These are phyloP conservation scores for Aspergillus asperescens DNA, from an alignment of 495 filamentous ascomycete genomes.

Conservation along the genomic window DNA sequence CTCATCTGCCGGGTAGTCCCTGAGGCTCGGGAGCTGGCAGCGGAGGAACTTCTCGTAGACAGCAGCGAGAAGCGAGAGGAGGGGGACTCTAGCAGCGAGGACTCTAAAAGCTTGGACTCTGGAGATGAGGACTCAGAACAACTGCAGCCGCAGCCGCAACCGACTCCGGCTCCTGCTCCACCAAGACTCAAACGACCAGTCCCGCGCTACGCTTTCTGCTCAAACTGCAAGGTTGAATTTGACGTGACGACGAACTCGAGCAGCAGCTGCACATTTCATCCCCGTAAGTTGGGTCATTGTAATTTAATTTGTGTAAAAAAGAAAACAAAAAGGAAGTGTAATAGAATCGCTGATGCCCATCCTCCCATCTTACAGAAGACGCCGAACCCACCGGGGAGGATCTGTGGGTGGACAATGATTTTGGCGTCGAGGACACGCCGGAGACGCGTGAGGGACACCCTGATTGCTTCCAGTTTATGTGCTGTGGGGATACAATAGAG, in stretches of 20 bases:
- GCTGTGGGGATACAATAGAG: background rate
- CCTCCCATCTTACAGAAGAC: background rate
- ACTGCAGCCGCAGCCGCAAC: background rate
- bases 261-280: background rate
- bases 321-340: too few species aligned
- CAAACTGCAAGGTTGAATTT: background rate
- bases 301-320: background rate
- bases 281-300: background rate
- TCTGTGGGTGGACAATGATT: background rate
- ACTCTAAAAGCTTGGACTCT: background rate
- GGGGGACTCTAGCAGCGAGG: background rate
- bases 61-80: background rate
- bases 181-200: background rate
- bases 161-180: background rate
- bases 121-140: background rate
- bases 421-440: background rate
- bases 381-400: background rate
- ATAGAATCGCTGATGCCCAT: background rate
- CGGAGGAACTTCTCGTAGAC: background rate
- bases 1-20: background rate
- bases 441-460: background rate
- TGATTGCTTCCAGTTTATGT: background rate
- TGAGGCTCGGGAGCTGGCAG: background rate
- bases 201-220: background rate
- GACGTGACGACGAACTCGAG: slow-evolving; percentile 5